These are phyloP conservation scores for Darksidea phi DNA, from an alignment of 495 filamentous ascomycete species.

Conservation along the genomic window DNA sequence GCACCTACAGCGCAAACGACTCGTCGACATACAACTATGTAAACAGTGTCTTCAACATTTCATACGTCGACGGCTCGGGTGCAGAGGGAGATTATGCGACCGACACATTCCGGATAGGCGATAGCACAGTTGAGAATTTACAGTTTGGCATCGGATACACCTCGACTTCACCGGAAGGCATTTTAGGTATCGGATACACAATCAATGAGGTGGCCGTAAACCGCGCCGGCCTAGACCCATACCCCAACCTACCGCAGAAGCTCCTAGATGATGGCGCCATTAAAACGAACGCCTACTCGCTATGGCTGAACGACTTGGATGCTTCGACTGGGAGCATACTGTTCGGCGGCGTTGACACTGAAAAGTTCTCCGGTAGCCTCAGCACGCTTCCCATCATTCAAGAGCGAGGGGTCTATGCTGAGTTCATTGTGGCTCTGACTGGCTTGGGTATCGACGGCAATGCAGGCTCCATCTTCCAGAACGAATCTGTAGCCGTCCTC, in stretches of 20 bases:
- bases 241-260: conserved; percentile 75
- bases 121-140: conserved; percentile 57
- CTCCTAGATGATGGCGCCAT: conserved; percentile 71
- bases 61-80: conserved; percentile 82
- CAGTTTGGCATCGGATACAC: conserved; percentile 86
- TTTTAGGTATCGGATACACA: conserved; percentile 88
- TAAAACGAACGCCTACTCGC: conserved; percentile 76
- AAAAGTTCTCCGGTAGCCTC: conserved; percentile 70
- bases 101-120: conserved; percentile 72
- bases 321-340: conserved; percentile 71
- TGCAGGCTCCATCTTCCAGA: conserved; percentile 51
- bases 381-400: conserved; percentile 68
- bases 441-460: conserved; percentile 54
- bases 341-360: conserved; percentile 88
- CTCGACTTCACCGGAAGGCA: conserved; percentile 70
- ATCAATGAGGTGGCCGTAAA: conserved; percentile 77
- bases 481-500: conserved; percentile 65
- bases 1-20: conserved; percentile 59
- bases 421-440: conserved; percentile 82
- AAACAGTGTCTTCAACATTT: conserved; percentile 80
- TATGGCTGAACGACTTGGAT: conserved; percentile 84
- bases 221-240: conserved; percentile 56
- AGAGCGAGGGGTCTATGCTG: conserved; percentile 51
- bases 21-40: conserved; percentile 82
- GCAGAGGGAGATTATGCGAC: conserved; percentile 80